Evolutionary conservation across 2,329 filamentous ascomycete genomes (phyloP).

Genomic region (Fusarium sublunatum): DNA sequence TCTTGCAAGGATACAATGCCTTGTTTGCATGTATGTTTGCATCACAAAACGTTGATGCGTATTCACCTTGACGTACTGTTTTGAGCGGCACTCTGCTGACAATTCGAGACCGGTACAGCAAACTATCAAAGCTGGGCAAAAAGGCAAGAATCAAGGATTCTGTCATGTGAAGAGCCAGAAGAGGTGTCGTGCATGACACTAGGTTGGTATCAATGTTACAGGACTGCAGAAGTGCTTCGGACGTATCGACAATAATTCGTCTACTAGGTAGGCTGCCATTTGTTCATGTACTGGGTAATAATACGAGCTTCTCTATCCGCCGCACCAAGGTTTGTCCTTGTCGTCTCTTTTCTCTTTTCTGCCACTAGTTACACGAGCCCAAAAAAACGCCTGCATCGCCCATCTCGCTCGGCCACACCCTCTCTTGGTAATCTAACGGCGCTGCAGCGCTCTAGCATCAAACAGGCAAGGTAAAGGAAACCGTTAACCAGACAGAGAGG

Average conservation of each 20-base stretch:
- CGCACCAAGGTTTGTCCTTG: conserved; percentile 13
- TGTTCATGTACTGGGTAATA: neutral
- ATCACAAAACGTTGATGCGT: conserved; percentile 12
- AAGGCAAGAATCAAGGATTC: conserved; percentile 25
- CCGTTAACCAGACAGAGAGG: conserved; percentile 17
- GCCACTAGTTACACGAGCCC: conserved; percentile 20
- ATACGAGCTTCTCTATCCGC: conserved; percentile 14
- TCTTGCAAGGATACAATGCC: conserved; percentile 17
- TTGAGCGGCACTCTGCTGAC: conserved; percentile 9
- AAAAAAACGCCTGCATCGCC: conserved; percentile 28
- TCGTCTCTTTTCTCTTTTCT: conserved; percentile 34
- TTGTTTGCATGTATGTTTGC: conserved; percentile 18
- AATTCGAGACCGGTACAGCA: conserved; percentile 2
- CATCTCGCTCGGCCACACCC: conserved; percentile 21
- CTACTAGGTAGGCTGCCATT: conserved; percentile 13
- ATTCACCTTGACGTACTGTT: conserved; percentile 20
- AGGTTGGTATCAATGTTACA: conserved; percentile 11
- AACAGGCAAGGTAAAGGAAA: conserved; percentile 20
- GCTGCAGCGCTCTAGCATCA: conserved; percentile 26
- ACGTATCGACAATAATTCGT: conserved; percentile 18
- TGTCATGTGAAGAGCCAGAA: conserved; percentile 10
- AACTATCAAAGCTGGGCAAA: conserved; percentile 20
- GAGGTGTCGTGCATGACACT: conserved; percentile 17
- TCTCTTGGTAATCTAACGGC: conserved; percentile 33
- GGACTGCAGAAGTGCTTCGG: conserved; percentile 6